Base-by-base conservation (phyloP, 441 rosid genomes). In the Eutrema salsugineum region DNA sequence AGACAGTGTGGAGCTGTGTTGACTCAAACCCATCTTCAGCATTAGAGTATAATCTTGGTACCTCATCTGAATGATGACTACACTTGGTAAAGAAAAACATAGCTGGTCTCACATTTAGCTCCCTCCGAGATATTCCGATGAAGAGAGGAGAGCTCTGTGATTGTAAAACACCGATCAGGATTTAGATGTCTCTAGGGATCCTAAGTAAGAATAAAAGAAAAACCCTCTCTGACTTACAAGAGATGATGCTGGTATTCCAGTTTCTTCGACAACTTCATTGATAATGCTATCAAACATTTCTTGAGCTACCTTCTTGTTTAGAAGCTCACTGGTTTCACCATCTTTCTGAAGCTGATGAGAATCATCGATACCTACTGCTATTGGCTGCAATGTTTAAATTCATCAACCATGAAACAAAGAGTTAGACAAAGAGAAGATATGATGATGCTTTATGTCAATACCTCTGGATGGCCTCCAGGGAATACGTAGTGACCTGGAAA, bases 401-500 rank as follows among this genome's bases (percentile, higher is more conserved):
- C 66, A 58, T 68, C 44, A 36, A 53, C 22, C 8, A 62, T 33
- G 6, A 20, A 1, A 32, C 0, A 40, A 17, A 43, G 44, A 33
- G 17, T 43, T 19, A 54, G 55, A 39, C 28, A 46, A 40, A 35
- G 22, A 76, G 12, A 47, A 17, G 17, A 24, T 51, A 1, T 19
- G n/a, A 15, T 67, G 24, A 33, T 30, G 40, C 40, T 39, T 36
- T 32, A 70, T 14, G 48, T 44, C 3, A 47, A 71, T 71, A 90
- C 99, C 97, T 91, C 97, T 49, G 97, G 97, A 83, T 94, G 97
- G 22, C 97, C 97, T 51, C 97, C 97, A 11, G 99, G 99, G 46
- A 91, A 91, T 47, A 91, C 99, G 58, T 82, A 86, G 73, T 88
- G 85, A 33, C 97, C 92, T 60, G 99, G 95, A 83, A 91, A 94